Evolutionary conservation across 495 filamentous ascomycete genomes (phyloP), one percentile per base, ranked within the genome.

Genomic region (Penicillium pancosmium): DNA sequence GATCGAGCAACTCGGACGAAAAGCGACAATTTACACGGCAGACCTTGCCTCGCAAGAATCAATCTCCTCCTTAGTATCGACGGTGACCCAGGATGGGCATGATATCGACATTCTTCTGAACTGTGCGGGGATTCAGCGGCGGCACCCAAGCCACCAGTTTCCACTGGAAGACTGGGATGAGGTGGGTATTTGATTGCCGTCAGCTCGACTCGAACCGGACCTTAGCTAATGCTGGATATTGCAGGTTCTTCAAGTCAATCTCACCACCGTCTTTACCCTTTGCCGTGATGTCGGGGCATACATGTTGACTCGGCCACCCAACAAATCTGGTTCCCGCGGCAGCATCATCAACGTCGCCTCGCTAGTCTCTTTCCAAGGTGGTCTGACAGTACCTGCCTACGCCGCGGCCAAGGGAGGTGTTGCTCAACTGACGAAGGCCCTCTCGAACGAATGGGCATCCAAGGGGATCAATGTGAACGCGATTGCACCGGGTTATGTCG

Each of bases 51-150:
- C 80, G 4, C 69, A 79, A 11, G 62, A 65, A 5, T 78, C 82
- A 4, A 86, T 94, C 35, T 71, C 81, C 1, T 63, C 70, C 2
- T 71, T 95, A 0, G 72, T 87, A 18, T 82, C 88, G 9, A 70
- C 64, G 2, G 74, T 94, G 16, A 73, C 91, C 23, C 68, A 74
- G n/a, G 85, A 86, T 61, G 82, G 65, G 0, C 82, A 88, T 63
- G 73, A 82, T 56, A 80, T 89, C 55, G 74, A 69, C 55, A 92
- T 96, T 67, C 82, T 96, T 4, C 71, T 95, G 35, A 96, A 92
- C 78, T 91, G 88, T 73, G 91, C 89, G 4, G 92, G 92, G 12
- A 92, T 96, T 67, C 92, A 96, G 63, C 78, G 85, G 15, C 83
- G 91, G 3, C 87, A 92, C 64, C 82, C 90, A 0, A 80, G 84